Evolutionary conservation across 371 early-diverging fungal genomes (phyloP), one percentile per base, ranked within the genome.

Genomic region (Dinochytrium kinnereticum): DNA sequence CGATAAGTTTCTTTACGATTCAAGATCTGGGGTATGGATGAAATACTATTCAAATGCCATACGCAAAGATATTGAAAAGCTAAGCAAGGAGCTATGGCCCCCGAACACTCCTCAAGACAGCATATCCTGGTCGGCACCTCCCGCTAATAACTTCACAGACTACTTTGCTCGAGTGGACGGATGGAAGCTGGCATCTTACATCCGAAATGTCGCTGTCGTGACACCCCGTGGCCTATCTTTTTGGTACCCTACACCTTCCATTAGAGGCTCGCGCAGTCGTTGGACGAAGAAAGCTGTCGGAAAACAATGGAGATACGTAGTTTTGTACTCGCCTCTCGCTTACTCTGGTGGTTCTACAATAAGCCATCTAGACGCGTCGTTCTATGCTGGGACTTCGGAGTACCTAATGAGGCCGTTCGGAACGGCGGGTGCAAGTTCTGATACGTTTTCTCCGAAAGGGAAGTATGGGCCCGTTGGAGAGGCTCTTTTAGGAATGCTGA

Each of bases 321-420:
- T 77, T 7, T 30, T 82, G 19, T 76, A 78, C 59, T 77, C 82
- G 44, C 75, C 82, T 1, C 28, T n/a, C 2, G 36, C 30, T 2
- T 80, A 68, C 37, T 7, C 17, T 1, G 64, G 53, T 0, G 82
- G 80, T 2, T 69, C 71, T 51, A 70, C 75, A n/a, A 66, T 82
- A 7, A 77, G 77, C 40, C 82, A 82, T 55, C 1, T 80, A 21
- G 78, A 78, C 71, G 64, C 73, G 3, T n/a, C 38, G 2, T 36
- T 50, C 10, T 80, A 82, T 71, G 51, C 61, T 19, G 77, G 78
- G 19, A 75, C 77, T 13, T 59, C 64, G 7, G 70, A 80, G 50
- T 80, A 72, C 61, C 33, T 82, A 40, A 82, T 82, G 82, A 13
- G 82, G 39, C 77, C 80, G 10, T 78, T 57, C 68, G 76, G 69